Percentiles rank a stretch among this genome's conserved stretches.
These are phyloP conservation scores for Escallonia herrerae DNA, from an alignment of 129 eudicot genomes.

Conservation along the genomic window DNA sequence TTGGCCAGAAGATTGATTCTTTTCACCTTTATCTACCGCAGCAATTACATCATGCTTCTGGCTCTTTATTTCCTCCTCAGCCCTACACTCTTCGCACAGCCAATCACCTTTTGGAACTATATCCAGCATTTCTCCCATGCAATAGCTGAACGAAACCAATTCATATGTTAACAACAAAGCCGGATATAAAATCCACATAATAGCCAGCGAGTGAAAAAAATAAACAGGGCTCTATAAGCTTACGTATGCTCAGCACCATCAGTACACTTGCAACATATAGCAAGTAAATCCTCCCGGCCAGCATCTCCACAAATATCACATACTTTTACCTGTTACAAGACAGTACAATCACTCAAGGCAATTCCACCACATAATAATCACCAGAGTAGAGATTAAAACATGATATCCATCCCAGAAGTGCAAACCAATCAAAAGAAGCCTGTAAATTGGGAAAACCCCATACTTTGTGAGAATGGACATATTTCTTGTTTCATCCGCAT, in stretches of 20 bases:
- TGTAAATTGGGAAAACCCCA: no score
- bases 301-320: constrained; percentile 99
- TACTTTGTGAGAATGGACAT: no score
- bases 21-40: constrained; percentile 37
- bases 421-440: background rate
- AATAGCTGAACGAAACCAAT: constrained; percentile 40
- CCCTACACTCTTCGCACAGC: constrained; percentile 87
- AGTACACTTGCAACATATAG: constrained; percentile 73
- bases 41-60: constrained; percentile 26
- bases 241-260: constrained; percentile 99
- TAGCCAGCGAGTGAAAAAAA: background rate
- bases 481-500: no score
- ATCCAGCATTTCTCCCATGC: constrained; percentile 65
- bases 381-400: background rate
- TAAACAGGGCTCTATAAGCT: constrained; percentile 19
- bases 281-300: constrained; percentile 86
- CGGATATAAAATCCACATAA: no score
- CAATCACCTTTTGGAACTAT: constrained; percentile 90
- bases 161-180: no score
- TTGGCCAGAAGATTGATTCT: constrained; percentile 31
- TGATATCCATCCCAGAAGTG: background rate
- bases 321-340: constrained; percentile 62
- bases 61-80: constrained; percentile 26
- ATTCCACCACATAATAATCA: background rate
- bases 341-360: constrained; percentile 7